These are phyloP conservation scores for Sphaerulina populicola DNA, from an alignment of 2,329 filamentous ascomycete genomes.

Conservation along the genomic window DNA sequence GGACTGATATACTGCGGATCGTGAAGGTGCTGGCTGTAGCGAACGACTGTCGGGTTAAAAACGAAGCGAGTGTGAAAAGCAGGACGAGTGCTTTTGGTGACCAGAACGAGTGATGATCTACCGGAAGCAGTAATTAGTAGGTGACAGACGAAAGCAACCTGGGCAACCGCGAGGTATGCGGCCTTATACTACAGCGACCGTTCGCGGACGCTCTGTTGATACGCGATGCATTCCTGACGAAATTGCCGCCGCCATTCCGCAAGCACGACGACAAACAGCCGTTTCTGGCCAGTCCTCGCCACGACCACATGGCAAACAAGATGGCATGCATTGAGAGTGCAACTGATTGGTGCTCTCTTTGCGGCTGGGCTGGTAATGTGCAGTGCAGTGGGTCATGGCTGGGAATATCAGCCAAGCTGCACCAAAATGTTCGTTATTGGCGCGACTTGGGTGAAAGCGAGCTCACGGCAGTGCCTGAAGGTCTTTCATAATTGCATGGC, in stretches of 20 bases:
- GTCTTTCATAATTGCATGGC: too few species aligned
- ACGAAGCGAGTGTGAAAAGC: slow-evolving; percentile 12
- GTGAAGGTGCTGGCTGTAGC: slow-evolving; percentile 7
- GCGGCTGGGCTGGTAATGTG: neutral
- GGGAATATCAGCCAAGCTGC: neutral
- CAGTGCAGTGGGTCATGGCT: neutral
- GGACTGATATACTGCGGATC: slow-evolving; percentile 4
- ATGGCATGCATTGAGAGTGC: slow-evolving; percentile 4
- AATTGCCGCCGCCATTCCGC: slow-evolving; percentile 15
- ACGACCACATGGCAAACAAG: slow-evolving; percentile 8
- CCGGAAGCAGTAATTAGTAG: slow-evolving; percentile 20
- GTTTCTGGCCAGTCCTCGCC: neutral
- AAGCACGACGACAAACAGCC: slow-evolving; percentile 12
- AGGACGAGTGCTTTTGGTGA: slow-evolving; percentile 11
- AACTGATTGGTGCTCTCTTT: neutral
- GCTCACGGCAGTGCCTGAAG: too few species aligned
- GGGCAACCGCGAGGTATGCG: slow-evolving; percentile 14
- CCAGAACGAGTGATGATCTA: slow-evolving; percentile 17
- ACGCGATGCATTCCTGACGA: slow-evolving; percentile 14
- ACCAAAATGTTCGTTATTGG: neutral
- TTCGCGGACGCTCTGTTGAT: slow-evolving; percentile 18
- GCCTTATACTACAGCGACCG: slow-evolving; percentile 18
- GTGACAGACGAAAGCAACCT: slow-evolving; percentile 16
- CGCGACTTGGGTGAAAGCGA: neutral
- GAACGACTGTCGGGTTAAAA: slow-evolving; percentile 9